Percentiles rank a stretch among this genome's conserved stretches.
Conservation (phyloP, 73 alveolate genomes). For the Tetrahymena borealis region DNA sequence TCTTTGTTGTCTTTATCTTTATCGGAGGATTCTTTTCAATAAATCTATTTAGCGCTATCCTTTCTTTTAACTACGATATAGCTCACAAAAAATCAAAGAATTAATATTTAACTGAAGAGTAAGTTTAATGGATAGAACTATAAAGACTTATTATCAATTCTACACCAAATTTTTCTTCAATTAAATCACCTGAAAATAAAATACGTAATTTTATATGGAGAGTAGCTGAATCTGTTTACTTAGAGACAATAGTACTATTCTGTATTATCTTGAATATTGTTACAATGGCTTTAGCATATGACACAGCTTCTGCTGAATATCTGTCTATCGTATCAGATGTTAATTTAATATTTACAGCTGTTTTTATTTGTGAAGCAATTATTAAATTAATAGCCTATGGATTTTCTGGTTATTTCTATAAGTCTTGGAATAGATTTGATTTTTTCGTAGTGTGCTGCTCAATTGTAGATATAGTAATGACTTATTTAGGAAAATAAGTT, state of each 20-base stretch:
- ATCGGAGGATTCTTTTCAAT: slow-evolving; percentile 76
- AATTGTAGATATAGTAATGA: slow-evolving; percentile 70
- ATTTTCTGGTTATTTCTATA: slow-evolving; percentile 62
- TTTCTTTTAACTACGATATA: slow-evolving; percentile 76
- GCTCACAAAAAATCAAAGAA: slow-evolving; percentile 59
- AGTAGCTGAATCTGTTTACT: slow-evolving; percentile 29
- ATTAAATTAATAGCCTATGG: slow-evolving; percentile 81
- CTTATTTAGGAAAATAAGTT: slow-evolving; percentile 55
- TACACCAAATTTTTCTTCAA: slow-evolving; percentile 53
- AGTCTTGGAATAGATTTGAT: slow-evolving; percentile 89
- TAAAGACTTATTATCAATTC: slow-evolving; percentile 44
- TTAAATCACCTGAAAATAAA: slow-evolving; percentile 41
- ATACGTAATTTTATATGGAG: slow-evolving; percentile 39
- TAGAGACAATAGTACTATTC: slow-evolving; percentile 70
- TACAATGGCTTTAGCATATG: slow-evolving; percentile 73
- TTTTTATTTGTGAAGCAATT: slow-evolving; percentile 74
- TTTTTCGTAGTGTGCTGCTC: slow-evolving; percentile 90
- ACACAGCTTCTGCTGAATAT: slow-evolving; percentile 53
- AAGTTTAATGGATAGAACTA: slow-evolving; percentile 62
- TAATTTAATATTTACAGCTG: slow-evolving; percentile 68
- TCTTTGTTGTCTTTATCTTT: slow-evolving; percentile 72
- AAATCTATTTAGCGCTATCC: slow-evolving; percentile 88
- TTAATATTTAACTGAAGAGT: slow-evolving; percentile 20
- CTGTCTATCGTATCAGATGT: slow-evolving; percentile 31
- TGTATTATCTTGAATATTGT: slow-evolving; percentile 69